Conservation (phyloP, 176 grass and related monocot genomes). For the Zea luxurians region DNA sequence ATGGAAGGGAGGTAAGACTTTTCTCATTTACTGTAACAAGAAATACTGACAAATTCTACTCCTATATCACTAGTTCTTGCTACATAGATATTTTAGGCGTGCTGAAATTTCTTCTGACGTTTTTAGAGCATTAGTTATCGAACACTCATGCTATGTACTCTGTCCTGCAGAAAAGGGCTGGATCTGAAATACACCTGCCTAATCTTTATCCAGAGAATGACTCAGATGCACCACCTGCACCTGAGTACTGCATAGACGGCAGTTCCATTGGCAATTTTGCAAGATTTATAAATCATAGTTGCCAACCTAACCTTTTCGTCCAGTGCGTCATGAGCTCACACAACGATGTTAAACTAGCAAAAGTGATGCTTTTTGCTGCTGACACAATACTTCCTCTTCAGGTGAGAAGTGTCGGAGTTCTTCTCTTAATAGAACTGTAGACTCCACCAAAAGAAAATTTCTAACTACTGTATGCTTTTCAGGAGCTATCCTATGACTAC, state of each 20-base stretch:
- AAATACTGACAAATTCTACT: not conserved
- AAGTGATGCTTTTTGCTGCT: constrained; percentile 83
- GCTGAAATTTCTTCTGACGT: not conserved
- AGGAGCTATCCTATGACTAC: constrained; percentile 76
- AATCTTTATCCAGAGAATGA: constrained; percentile 54
- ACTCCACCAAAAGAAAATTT: not conserved
- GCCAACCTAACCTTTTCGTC: constrained; percentile 84
- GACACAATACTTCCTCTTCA: constrained; percentile 91
- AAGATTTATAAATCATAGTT: constrained; percentile 95
- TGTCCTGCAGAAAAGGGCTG: constrained; percentile 61
- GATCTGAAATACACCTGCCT: constrained; percentile 52
- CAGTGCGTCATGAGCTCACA: constrained; percentile 86
- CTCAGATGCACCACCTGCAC: constrained; percentile 53
- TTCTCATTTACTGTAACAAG: not conserved
- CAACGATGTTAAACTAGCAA: constrained; percentile 73
- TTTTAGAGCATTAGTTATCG: constrained; percentile 7
- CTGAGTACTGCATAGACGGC: constrained; percentile 86
- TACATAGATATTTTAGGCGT: not conserved
- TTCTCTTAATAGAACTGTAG: not conserved
- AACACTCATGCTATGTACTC: not conserved
- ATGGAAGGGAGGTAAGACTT: constrained; percentile 74
- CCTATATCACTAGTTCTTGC: not conserved
- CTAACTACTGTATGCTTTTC: constrained; percentile 20
- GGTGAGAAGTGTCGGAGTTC: constrained; percentile 41
- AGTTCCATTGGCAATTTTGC: constrained; percentile 66